These are phyloP conservation scores for Aspergillus funiculosus DNA, from an alignment of 495 filamentous ascomycete genomes.

Conservation along the genomic window DNA sequence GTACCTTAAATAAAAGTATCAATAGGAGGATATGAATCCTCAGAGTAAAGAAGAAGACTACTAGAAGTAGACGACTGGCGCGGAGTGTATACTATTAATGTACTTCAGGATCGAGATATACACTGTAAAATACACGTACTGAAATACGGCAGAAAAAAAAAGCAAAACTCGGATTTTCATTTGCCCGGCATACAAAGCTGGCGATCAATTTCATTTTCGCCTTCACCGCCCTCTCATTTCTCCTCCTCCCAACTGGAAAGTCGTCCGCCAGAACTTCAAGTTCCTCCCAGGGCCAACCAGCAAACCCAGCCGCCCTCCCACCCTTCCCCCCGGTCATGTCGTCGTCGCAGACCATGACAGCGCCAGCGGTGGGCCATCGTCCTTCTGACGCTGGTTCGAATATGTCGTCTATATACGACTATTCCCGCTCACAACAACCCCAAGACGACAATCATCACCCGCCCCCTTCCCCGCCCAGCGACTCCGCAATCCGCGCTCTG, in stretches of 20 bases:
- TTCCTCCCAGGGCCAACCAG: conserved; percentile 18
- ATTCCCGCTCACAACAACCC: conserved; percentile 28
- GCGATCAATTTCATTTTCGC: conserved; percentile 15
- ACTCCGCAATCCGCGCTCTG: conserved; percentile 44
- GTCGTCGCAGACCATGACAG: conserved; percentile 53
- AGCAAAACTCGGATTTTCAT: conserved; percentile 26
- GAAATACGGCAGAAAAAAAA: conserved; percentile 19
- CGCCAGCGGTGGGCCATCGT: conserved; percentile 48
- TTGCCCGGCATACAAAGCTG: conserved; percentile 5
- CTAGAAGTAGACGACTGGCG: too few relatives aligned
- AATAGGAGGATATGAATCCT: too few relatives aligned
- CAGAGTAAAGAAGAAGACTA: too few relatives aligned
- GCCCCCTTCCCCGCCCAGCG: conserved; percentile 35
- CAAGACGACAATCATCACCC: conserved; percentile 24
- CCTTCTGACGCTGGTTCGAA: conserved; percentile 43
- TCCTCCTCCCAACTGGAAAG: conserved; percentile 16
- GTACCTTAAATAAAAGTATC: neutral
- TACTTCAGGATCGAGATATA: neutral
- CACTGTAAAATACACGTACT: neutral
- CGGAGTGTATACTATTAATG: too few relatives aligned
- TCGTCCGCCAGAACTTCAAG: conserved; percentile 17
- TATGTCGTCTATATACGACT: conserved; percentile 37
- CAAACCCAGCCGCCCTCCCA: conserved; percentile 14
- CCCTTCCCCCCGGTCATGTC: conserved; percentile 49
- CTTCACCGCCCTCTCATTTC: conserved; percentile 27